Base-by-base conservation (phyloP, 2,329 filamentous ascomycete genomes). In the Cryphonectria radicalis region DNA sequence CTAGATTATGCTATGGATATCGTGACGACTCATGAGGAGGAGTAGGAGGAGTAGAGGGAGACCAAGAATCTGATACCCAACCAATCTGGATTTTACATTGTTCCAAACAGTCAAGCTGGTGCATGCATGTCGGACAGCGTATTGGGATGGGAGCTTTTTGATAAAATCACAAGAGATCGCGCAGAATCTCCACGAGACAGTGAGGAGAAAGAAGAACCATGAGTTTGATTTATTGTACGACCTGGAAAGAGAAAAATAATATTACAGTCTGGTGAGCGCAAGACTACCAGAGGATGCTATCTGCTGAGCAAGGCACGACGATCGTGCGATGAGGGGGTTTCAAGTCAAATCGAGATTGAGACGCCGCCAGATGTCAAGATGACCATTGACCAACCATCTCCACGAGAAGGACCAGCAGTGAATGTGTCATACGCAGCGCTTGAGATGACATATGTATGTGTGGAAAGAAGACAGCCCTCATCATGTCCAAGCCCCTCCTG, bases 1-100 rank as follows among this genome's bases (percentile, higher is more conserved):
- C 22, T 74, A 67, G 68, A 73, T 63, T 69, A 64, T 73, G 74
- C 74, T 53, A 69, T 71, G 69, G 73, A 73, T 43, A 70, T 73
- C 63, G 57, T 68, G 5, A 40, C 70, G 32, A 72, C 17, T 40
- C 67, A 65, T 19, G 63, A 71, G 7, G 25, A 67, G 32, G n/a
- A 19, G 13, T 57, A 57, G 32, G 32, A 32, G 4, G 2, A 32
- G 32, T 4, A 46, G 10, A 22, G 40, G 43, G 35, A 50, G 5
- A 13, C n/a, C 25, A 2, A n/a, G 40, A 63, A 46, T 19, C 6
- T 63, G 46, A 64, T 64, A 59, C 35, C 67, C 67, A 53, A 40
- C 59, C 7, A 7, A 40, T 37, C 25, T 32, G 32, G 4, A 17
- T 25, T 40, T 14, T 25, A 0, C 11, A 13, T 35, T 50, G 11